Conservation (phyloP, 768 basidiomycete species). For the Boletus reticuloceps region DNA sequence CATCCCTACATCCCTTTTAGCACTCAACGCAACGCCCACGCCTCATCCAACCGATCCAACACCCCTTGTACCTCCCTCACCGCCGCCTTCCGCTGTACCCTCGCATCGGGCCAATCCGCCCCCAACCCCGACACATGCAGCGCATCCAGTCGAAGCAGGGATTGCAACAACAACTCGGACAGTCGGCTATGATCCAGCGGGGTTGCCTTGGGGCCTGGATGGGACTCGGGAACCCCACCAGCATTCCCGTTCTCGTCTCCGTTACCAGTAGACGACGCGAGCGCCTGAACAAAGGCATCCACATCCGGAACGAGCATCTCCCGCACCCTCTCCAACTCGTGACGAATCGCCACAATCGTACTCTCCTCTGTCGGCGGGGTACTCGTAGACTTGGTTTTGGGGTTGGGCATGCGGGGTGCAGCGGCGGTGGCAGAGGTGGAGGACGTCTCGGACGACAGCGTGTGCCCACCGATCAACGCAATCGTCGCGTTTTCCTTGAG, state of each 20-base stretch:
- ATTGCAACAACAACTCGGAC: slow-evolving; percentile 81
- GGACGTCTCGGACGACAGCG: slow-evolving; percentile 15
- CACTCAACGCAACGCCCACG: slow-evolving; percentile 46
- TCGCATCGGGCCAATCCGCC: slow-evolving; percentile 72
- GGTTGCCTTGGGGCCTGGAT: neutral
- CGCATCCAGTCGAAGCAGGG: slow-evolving; percentile 84
- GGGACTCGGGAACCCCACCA: too few relatives aligned
- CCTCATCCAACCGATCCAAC: slow-evolving; percentile 75
- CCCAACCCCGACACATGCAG: slow-evolving; percentile 68
- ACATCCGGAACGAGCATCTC: slow-evolving; percentile 54
- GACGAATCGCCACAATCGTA: slow-evolving; percentile 34
- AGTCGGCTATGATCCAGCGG: slow-evolving; percentile 53
- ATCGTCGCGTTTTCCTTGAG: slow-evolving; percentile 68
- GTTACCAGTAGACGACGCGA: slow-evolving; percentile 7
- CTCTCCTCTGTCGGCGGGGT: slow-evolving; percentile 37
- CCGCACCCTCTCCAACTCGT: slow-evolving; percentile 50
- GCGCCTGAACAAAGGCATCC: slow-evolving; percentile 47
- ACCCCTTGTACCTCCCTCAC: slow-evolving; percentile 83
- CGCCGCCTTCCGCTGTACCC: slow-evolving; percentile 79
- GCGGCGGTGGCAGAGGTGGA: neutral
- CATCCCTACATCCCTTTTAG: too few relatives aligned
- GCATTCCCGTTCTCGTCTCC: too few relatives aligned
- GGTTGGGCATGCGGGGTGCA: neutral
- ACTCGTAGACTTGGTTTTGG: too few relatives aligned
- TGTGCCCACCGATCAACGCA: slow-evolving; percentile 59